phyloP scores from a whole-genome alignment of 371 early-diverging fungal species.

The Mucor piriformis region DNA sequence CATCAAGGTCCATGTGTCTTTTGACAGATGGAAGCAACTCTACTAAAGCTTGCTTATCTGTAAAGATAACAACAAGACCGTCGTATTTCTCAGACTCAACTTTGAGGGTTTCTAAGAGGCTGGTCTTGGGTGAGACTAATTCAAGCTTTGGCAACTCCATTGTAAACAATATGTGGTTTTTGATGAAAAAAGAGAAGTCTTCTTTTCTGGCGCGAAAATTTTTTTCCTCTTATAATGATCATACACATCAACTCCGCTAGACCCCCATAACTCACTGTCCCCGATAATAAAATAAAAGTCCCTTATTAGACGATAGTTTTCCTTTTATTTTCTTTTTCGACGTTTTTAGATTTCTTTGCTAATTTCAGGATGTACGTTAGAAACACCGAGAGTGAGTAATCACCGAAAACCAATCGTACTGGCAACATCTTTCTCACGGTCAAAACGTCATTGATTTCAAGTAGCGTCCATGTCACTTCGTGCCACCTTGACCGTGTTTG shows the following conservation, averaged over 20 bases:
- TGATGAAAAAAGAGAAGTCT: slow-evolving; percentile 6
- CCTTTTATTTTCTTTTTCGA: no score
- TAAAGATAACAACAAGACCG: slow-evolving; percentile 45
- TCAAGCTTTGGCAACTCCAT: slow-evolving; percentile 23
- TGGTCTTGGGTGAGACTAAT: neutral
- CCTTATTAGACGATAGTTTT: no score
- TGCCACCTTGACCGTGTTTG: no score
- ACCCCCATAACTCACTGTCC: no score
- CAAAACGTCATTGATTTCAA: neutral
- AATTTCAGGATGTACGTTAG: no score
- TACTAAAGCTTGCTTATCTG: slow-evolving; percentile 34
- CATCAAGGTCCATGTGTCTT: slow-evolving; percentile 35
- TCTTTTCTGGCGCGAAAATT: slow-evolving; percentile 1
- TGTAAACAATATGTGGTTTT: neutral
- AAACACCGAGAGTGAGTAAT: no score
- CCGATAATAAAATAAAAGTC: no score
- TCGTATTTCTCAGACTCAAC: slow-evolving; percentile 24
- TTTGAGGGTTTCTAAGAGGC: neutral
- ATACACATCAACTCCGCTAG: no score
- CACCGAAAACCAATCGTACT: no score
- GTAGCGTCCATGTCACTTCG: no score
- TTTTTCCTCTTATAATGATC: neutral
- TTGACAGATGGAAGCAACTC: slow-evolving; percentile 29
- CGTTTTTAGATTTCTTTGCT: no score
- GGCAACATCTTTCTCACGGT: neutral